Evolutionary conservation across 805 yeast genomes (phyloP).

Genomic region (Geotrichum ghanense): DNA sequence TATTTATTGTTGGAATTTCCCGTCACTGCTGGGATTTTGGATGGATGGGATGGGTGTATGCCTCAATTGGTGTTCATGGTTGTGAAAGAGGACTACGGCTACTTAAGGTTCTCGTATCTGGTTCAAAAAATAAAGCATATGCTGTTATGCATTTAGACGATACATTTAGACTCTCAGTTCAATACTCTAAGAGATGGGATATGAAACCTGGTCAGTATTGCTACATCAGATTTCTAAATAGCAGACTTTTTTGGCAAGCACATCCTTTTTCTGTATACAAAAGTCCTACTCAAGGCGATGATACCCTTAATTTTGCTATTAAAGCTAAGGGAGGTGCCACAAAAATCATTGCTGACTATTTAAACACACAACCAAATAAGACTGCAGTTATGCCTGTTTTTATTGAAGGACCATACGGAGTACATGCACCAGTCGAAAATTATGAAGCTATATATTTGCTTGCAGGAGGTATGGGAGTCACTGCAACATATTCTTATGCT

Average conservation of each 20-base stretch:
- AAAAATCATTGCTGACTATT: constrained; percentile 1
- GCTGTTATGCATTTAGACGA: constrained; percentile 10
- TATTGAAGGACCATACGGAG: constrained; percentile 67
- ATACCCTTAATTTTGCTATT: not conserved
- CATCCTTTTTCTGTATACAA: constrained; percentile 49
- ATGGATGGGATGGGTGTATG: constrained; percentile 40
- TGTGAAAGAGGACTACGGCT: constrained; percentile 8
- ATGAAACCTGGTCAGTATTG: constrained; percentile 44
- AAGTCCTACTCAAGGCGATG: not conserved
- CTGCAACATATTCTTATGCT: constrained; percentile 44
- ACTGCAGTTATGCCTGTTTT: constrained; percentile 15
- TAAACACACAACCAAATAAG: constrained; percentile 1
- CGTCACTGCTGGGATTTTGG: constrained; percentile 42
- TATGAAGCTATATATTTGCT: constrained; percentile 46
- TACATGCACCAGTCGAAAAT: constrained; percentile 33
- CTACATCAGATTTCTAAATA: constrained; percentile 34
- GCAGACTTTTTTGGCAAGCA: constrained; percentile 44
- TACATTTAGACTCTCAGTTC: constrained; percentile 13
- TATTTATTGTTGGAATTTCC: constrained; percentile 45
- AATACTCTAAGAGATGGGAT: constrained; percentile 33
- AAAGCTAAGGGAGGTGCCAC: constrained; percentile 1
- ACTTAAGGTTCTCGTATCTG: constrained; percentile 4
- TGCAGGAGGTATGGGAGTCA: constrained; percentile 70
- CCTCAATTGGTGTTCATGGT: constrained; percentile 14
- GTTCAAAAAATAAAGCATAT: constrained; percentile 2